Evolutionary conservation across 1,139 yeast genomes (phyloP).

Genomic region (Dujonia santamariae): DNA sequence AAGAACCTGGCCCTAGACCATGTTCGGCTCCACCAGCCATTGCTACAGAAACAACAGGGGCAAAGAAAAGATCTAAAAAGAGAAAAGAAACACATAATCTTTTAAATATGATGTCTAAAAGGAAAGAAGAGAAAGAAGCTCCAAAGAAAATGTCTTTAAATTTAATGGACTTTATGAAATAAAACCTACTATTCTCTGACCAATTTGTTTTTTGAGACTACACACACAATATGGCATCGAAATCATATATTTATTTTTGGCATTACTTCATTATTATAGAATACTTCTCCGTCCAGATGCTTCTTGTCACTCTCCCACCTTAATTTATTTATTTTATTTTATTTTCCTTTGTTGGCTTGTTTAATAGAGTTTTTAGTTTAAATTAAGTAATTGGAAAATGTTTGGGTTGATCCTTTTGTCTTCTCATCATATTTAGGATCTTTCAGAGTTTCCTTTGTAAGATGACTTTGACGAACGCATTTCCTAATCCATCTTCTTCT

Average conservation of each 20-base stretch:
- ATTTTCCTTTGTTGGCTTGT: too few species aligned
- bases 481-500: constrained; percentile 54
- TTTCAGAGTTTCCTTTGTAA: background rate
- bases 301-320: too few species aligned
- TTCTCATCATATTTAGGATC: background rate
- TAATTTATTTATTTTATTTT: too few species aligned
- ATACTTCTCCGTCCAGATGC: too few species aligned
- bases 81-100: constrained; percentile 29
- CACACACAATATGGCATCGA: too few species aligned
- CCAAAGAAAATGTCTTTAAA: constrained; percentile 35
- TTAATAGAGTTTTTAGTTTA: too few species aligned
- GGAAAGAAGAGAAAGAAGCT: constrained; percentile 30
- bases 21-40: constrained; percentile 3
- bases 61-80: constrained; percentile 27
- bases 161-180: constrained; percentile 48
- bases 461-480: constrained; percentile 23
- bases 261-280: too few species aligned
- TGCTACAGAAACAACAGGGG: constrained; percentile 9
- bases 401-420: constrained; percentile 2
- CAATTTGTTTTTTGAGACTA: too few species aligned
- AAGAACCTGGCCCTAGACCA: constrained; percentile 2
- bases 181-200: too few species aligned
- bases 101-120: constrained; percentile 38
- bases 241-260: too few species aligned
- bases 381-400: constrained; percentile 5